phyloP scores from a whole-genome alignment of 2,329 filamentous ascomycete genomes.

The Diplodia seriata region DNA sequence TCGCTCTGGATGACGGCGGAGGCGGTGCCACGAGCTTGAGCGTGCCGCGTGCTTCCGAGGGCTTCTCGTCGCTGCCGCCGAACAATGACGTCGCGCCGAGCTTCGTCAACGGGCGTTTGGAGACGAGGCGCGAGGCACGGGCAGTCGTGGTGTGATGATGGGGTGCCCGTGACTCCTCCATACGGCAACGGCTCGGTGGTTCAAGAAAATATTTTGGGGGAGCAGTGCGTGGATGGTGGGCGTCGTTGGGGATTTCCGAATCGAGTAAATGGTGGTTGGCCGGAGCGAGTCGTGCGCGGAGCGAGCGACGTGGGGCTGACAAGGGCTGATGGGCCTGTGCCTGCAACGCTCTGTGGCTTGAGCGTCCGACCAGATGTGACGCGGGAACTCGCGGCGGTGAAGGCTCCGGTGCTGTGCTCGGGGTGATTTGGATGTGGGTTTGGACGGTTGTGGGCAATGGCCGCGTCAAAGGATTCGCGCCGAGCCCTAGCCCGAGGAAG shows the following conservation, averaged over 20 bases:
- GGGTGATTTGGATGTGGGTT: neutral
- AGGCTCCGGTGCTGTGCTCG: neutral
- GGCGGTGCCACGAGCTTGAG: neutral
- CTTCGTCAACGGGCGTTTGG: slow-evolving; percentile 16
- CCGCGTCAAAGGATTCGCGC: neutral
- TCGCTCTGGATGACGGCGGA: neutral
- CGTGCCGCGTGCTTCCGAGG: slow-evolving; percentile 21
- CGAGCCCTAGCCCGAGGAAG: neutral
- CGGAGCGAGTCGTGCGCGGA: slow-evolving; percentile 1
- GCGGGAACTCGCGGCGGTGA: neutral
- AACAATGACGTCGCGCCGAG: neutral
- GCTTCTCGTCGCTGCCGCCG: neutral
- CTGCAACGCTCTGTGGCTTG: neutral
- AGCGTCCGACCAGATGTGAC: neutral
- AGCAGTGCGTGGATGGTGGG: neutral
- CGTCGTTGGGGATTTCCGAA: slow-evolving; percentile 1
- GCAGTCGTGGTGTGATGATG: neutral
- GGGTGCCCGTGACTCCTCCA: neutral
- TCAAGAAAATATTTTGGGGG: no score
- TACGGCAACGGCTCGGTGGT: no score
- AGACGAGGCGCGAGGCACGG: neutral
- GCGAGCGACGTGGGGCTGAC: slow-evolving; percentile 7
- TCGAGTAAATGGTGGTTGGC: slow-evolving; percentile 23
- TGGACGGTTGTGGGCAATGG: neutral
- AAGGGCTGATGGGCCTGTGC: neutral